Conservation (phyloP, 257 asterid species). For the Catharanthus roseus region DNA sequence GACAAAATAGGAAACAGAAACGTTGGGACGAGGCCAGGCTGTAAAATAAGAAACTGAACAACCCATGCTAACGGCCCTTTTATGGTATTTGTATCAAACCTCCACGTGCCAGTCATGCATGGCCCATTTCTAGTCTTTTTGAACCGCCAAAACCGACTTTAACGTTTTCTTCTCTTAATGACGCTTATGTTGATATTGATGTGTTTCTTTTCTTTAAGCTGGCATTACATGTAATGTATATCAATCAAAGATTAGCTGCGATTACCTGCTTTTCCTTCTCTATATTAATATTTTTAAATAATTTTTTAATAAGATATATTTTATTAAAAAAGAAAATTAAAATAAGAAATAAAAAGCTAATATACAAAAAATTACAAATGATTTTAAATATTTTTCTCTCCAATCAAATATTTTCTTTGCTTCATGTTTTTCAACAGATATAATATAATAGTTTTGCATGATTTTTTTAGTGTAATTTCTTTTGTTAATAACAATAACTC, state of each 20-base stretch:
- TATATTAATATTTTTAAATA: too few species aligned
- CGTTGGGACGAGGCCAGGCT: slow-evolving; percentile 45
- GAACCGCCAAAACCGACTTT: slow-evolving; percentile 31
- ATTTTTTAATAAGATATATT: too few species aligned
- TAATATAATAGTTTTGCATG: too few species aligned
- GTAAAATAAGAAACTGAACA: slow-evolving; percentile 29
- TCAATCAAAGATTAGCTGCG: neutral
- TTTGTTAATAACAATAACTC: too few species aligned
- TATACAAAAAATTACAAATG: too few species aligned
- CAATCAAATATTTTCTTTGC: too few species aligned
- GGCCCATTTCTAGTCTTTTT: slow-evolving; percentile 5
- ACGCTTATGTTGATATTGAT: neutral
- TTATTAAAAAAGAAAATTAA: too few species aligned
- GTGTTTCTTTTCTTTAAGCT: neutral
- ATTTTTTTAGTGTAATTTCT: too few species aligned
- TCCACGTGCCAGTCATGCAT: slow-evolving; percentile 34
- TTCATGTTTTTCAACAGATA: too few species aligned
- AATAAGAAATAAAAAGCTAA: too few species aligned
- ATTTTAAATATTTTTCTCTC: too few species aligned
- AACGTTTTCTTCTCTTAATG: slow-evolving; percentile 7
- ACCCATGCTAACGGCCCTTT: slow-evolving; percentile 52
- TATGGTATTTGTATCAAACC: neutral
- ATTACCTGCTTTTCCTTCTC: too few species aligned
- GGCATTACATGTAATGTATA: neutral
- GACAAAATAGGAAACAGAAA: slow-evolving; percentile 23